Evolutionary conservation across 2,329 filamentous ascomycete genomes (phyloP), one percentile per base, ranked within the genome.

Genomic region (Botrytis deweyae): DNA sequence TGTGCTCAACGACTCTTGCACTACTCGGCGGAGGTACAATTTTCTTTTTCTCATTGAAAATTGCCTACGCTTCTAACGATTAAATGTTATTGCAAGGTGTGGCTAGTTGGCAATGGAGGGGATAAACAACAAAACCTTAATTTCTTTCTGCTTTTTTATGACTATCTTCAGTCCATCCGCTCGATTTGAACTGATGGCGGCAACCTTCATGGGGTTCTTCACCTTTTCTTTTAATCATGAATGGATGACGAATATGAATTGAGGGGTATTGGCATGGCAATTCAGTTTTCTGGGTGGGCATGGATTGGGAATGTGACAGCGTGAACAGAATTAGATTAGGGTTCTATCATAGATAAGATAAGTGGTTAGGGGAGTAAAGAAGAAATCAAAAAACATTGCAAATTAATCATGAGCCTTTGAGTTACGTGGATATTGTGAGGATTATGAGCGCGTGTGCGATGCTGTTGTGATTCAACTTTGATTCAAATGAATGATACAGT

Each of bases 1-100:
- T 77, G 70, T 72, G 70, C 42, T 72, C 70, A 38, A 72, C 70
- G 70, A 61, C 63, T 42, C 52, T 61, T 68, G 70, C 70, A 72
- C 49, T 72, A 33, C 63, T 49, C 40, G 40, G 49, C 67, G 62
- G 70, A 72, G 63, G 38, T 59, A 72, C 63, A 36, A 46, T 46
- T 68, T 67, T 61, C 49, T 58, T 46, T 29, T 68, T 55, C 52
- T 61, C 29, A 16, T 68, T 55, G 46, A 58, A 29, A 58, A 58
- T n/a, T 68, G 55, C 46, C 36, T 58, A 58, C 36, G 8, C 65
- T 42, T 52, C 52, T 55, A 55, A 68, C 25, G 33, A 55, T 58
- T 68, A 58, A 58, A 68, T 42, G 55, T 46, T 59, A 22, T 68
- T 72, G 70, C 70, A 72, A 61, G 70, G 65, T 72, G 63, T 68